phyloP scores from a whole-genome alignment of 257 asterid genomes.

The Nicotiana attenuata region DNA sequence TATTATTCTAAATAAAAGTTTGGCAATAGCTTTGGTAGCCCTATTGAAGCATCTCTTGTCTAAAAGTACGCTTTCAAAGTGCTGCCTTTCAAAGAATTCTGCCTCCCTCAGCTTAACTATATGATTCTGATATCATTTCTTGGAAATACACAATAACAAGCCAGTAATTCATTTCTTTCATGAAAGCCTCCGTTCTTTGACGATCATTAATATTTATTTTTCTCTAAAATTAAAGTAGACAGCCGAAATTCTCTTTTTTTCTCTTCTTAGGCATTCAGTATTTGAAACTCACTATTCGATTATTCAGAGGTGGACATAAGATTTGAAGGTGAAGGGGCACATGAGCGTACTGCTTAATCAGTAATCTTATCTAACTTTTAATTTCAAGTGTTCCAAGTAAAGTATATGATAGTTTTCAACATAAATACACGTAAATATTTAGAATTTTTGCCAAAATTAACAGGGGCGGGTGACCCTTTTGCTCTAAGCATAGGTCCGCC shows the following conservation, averaged over 20 bases:
- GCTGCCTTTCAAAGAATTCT: conserved; percentile 4
- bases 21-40: conserved; percentile 9
- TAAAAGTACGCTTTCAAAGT: conserved; percentile 15
- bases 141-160: background rate
- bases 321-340: no score
- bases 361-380: no score
- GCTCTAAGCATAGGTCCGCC: no score
- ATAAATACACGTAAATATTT: no score
- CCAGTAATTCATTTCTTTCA: background rate
- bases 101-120: background rate
- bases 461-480: no score
- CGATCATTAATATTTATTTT: no score
- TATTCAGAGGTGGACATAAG: no score
- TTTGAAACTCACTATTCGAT: background rate
- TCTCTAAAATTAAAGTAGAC: background rate
- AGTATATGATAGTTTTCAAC: no score
- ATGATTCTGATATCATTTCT: background rate
- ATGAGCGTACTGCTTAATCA: no score
- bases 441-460: no score
- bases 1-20: background rate
- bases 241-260: background rate
- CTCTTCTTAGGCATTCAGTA: background rate
- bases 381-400: no score
- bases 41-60: conserved; percentile 28
- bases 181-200: background rate